phyloP scores from a whole-genome alignment of 495 filamentous ascomycete species.

The Penicillium silybi region DNA sequence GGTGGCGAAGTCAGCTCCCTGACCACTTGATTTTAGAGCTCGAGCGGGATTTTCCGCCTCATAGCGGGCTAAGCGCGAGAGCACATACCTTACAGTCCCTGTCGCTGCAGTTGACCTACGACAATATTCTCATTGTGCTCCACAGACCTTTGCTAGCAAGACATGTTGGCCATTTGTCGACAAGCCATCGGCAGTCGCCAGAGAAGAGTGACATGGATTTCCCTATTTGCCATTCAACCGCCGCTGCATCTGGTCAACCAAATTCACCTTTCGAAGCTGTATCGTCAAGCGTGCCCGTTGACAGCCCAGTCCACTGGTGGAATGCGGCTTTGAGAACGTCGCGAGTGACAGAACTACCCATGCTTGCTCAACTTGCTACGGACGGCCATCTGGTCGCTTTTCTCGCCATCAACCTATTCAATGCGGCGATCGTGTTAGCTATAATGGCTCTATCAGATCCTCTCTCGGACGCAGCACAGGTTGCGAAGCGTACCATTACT shows the following conservation, averaged over 20 bases:
- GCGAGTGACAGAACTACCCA: constrained; percentile 20
- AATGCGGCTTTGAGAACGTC: constrained; percentile 30
- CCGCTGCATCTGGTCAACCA: no score
- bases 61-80: constrained; percentile 10
- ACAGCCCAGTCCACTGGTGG: constrained; percentile 24
- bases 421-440: constrained; percentile 29
- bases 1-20: constrained; percentile 22
- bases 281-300: background rate
- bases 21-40: constrained; percentile 19
- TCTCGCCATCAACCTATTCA: constrained; percentile 34
- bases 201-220: background rate
- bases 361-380: constrained; percentile 23
- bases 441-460: constrained; percentile 31
- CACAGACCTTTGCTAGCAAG: constrained; percentile 29
- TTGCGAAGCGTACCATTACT: constrained; percentile 30
- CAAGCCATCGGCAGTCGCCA: background rate
- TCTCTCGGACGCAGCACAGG: constrained; percentile 30
- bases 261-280: background rate
- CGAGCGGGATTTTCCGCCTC: constrained; percentile 15
- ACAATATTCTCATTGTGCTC: constrained; percentile 33
- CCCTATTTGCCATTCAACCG: no score
- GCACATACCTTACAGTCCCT: constrained; percentile 27
- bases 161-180: constrained; percentile 23
- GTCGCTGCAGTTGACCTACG: constrained; percentile 31
- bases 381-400: constrained; percentile 33